Base-by-base conservation (phyloP, 2,329 filamentous ascomycete species). In the Raffaelea ambrosiae region DNA sequence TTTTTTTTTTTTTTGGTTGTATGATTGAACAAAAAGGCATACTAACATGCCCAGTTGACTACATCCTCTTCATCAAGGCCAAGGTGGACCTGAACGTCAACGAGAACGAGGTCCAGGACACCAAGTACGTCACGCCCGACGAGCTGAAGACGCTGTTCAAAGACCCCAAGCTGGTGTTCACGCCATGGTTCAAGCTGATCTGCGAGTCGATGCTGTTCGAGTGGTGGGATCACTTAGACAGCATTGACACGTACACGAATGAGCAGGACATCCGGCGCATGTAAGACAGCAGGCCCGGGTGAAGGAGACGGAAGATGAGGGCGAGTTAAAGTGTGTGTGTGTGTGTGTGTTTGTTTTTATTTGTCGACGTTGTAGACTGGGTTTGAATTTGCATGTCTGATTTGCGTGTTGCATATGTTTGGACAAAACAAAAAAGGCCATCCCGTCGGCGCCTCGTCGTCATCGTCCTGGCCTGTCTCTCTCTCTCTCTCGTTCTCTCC, bases 141-240 rank as follows among this genome's bases (percentile, higher is more conserved):
- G 83, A 89, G 58, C 74, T 98, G 56, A 93, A 88, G 74, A 64
- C 76, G 57, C 87, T 91, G 76, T 96, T 98, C 66, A 71, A 83
- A 59, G 84, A 96, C 61, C 80, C 85, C 3, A 74, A 69, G 46
- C 74, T 95, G 58, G 86, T 84, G 59, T 97, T 97, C 67, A 98
- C 93, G 1, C 93, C 93, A 1, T 98, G 93, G 93, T 98, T 98
- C 75, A 95, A 95, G 76, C 83, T 98, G 57, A 97, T 98, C 62
- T 98, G 93, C 76, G 78, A 97, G 66, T 89, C 88, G 43, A 90
- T 97, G 87, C 79, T 98, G 39, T 98, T 95, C 60, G 85, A 96
- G 66, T 98, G 93, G 93, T 98, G 93, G 93, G 74, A 83, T 61
- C 82, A 86, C 67, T 77, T 97, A 48, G 84, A 93, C 57, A 86